A percentile compares a stretch with the other conserved stretches of the same genome.
phyloP scores from a whole-genome alignment of 176 grass and related monocot genomes.

The Paspalum notatum region DNA sequence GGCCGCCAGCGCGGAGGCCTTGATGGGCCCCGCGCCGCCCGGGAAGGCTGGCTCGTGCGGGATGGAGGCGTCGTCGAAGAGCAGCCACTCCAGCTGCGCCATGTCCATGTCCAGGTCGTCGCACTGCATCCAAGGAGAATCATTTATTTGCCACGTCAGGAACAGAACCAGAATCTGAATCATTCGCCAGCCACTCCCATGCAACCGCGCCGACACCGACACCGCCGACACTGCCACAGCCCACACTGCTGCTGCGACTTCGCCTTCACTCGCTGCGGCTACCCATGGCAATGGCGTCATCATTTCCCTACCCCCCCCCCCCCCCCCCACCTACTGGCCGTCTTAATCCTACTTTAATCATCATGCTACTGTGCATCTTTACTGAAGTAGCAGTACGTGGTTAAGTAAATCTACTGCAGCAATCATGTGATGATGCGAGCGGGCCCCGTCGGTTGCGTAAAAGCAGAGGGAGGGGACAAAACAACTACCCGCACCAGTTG shows the following conservation, averaged over 20 bases:
- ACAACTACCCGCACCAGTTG: slow-evolving; percentile 33
- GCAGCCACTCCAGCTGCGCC: slow-evolving; percentile 91
- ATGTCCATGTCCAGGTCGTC: slow-evolving; percentile 88
- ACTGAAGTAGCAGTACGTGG: too few relatives aligned
- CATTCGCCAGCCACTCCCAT: background rate
- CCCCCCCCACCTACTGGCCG: too few relatives aligned
- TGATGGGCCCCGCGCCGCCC: slow-evolving; percentile 31
- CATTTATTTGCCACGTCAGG: slow-evolving; percentile 27
- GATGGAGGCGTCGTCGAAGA: slow-evolving; percentile 79
- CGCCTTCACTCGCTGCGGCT: too few relatives aligned
- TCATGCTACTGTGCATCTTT: background rate
- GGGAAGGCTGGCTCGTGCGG: slow-evolving; percentile 55
- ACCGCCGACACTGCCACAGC: background rate
- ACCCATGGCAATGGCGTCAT: slow-evolving; percentile 20
- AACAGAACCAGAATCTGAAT: background rate
- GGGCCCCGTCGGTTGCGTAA: slow-evolving; percentile 49
- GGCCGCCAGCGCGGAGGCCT: slow-evolving; percentile 35
- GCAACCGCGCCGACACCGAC: background rate
- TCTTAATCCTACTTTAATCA: background rate
- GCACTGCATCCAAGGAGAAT: slow-evolving; percentile 51
- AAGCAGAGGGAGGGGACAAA: background rate
- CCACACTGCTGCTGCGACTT: too few relatives aligned
- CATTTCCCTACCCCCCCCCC: background rate
- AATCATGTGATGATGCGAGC: too few relatives aligned
- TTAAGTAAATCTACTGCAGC: background rate